Evolutionary conservation across 2,329 filamentous ascomycete genomes (phyloP).

Genomic region (Magnaporthiopsis incrustans): DNA sequence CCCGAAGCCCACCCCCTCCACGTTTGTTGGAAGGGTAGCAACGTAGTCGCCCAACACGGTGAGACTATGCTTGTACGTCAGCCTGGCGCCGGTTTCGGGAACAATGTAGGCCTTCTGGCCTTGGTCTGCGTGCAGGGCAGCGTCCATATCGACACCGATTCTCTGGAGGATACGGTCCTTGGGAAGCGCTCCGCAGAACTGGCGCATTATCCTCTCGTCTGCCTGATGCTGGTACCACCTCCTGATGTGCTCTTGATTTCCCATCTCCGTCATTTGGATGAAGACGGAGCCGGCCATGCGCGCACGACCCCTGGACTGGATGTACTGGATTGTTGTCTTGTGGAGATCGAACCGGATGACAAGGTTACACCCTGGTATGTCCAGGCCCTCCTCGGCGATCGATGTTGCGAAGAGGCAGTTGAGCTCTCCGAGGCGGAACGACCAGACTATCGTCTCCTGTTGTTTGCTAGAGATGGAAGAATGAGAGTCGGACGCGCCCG

Average conservation of each 20-base stretch:
- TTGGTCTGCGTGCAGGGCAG: slow-evolving; percentile 42
- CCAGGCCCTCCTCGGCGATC: slow-evolving; percentile 59
- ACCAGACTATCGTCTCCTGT: slow-evolving; percentile 65
- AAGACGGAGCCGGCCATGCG: slow-evolving; percentile 71
- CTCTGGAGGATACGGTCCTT: slow-evolving; percentile 61
- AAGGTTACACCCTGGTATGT: slow-evolving; percentile 60
- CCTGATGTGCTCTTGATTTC: slow-evolving; percentile 53
- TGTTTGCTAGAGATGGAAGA: slow-evolving; percentile 32
- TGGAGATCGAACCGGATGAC: slow-evolving; percentile 78
- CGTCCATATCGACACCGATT: slow-evolving; percentile 45
- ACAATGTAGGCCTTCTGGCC: slow-evolving; percentile 50
- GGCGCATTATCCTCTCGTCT: slow-evolving; percentile 57
- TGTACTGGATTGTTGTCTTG: slow-evolving; percentile 84
- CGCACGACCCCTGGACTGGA: slow-evolving; percentile 86
- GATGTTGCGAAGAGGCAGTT: slow-evolving; percentile 62
- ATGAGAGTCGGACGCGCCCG: slow-evolving; percentile 9
- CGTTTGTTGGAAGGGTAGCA: slow-evolving; percentile 50
- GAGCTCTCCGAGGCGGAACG: slow-evolving; percentile 48
- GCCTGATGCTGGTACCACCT: slow-evolving; percentile 51
- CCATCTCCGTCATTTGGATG: slow-evolving; percentile 71
- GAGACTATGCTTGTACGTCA: slow-evolving; percentile 71
- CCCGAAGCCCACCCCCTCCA: slow-evolving; percentile 22
- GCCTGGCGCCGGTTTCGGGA: slow-evolving; percentile 60
- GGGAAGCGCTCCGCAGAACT: slow-evolving; percentile 68
- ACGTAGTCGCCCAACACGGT: slow-evolving; percentile 66